These are phyloP conservation scores for Fraxinus quadrangulata DNA, from an alignment of 257 asterid genomes.

Conservation along the genomic window DNA sequence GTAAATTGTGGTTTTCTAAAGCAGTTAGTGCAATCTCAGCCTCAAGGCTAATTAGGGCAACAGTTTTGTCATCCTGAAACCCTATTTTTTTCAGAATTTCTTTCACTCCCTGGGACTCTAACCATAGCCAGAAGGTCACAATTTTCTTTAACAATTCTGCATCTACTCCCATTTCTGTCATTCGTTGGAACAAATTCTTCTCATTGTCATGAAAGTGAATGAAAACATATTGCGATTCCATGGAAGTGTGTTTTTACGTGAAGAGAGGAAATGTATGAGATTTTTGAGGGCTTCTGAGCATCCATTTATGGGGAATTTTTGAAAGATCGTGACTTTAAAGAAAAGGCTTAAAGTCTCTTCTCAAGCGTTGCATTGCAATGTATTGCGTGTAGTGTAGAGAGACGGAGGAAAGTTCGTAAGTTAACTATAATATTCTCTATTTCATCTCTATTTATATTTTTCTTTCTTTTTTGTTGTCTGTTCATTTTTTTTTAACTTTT, in stretches of 20 bases:
- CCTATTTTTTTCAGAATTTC: neutral
- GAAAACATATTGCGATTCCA: neutral
- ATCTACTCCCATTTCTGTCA: neutral
- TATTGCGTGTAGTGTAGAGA: no score
- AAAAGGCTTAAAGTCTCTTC: neutral
- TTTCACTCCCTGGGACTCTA: neutral
- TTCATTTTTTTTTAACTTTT: no score
- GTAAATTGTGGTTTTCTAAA: neutral
- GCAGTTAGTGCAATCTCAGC: neutral
- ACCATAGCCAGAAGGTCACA: slow-evolving; percentile 18
- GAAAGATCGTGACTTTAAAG: neutral
- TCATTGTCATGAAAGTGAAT: neutral
- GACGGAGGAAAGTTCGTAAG: no score
- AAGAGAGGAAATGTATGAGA: neutral
- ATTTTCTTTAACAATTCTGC: neutral
- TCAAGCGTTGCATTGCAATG: neutral
- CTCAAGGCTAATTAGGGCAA: slow-evolving; percentile 1
- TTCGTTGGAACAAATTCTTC: neutral
- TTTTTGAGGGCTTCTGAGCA: neutral
- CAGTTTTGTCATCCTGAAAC: neutral
- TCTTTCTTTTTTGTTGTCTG: no score
- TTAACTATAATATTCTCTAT: no score
- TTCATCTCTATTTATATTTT: no score
- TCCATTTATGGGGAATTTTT: neutral
- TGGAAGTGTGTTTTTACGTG: neutral